Conservation (phyloP, 768 basidiomycete genomes). For the Boletus eberwhitei region DNA sequence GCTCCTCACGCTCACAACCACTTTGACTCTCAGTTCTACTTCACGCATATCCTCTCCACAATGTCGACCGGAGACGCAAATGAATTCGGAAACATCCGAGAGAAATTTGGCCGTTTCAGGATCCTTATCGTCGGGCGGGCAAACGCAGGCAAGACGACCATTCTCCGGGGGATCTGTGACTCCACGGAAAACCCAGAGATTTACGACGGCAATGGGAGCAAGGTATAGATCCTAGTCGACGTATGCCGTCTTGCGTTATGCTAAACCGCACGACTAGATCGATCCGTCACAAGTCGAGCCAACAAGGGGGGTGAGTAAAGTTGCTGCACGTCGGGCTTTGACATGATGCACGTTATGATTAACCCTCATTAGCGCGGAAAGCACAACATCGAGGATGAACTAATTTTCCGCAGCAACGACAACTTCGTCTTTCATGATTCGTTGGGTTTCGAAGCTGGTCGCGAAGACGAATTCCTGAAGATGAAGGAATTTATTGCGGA, state of each 20-base stretch:
- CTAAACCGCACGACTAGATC: not conserved
- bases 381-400: not conserved
- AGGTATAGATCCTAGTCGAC: not conserved
- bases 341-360: too few species aligned
- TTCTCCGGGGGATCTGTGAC: slow-evolving; percentile 3
- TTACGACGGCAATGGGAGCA: not conserved
- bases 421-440: slow-evolving; percentile 5
- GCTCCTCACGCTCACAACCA: not conserved
- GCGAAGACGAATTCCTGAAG: not conserved
- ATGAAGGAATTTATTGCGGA: slow-evolving; percentile 7
- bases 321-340: too few species aligned
- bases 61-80: not conserved
- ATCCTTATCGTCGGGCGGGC: slow-evolving; percentile 1
- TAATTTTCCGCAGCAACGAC: not conserved
- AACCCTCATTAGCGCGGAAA: not conserved
- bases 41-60: not conserved
- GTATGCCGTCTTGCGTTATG: not conserved
- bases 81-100: not conserved
- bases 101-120: not conserved
- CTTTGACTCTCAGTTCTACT: not conserved
- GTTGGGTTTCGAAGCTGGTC: slow-evolving; percentile 4
- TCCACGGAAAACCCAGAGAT: slow-evolving; percentile 4
- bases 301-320: not conserved
- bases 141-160: slow-evolving; percentile 6
- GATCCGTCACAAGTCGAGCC: not conserved